Evolutionary conservation across 257 asterid genomes (phyloP).

Genomic region (Phtheirospermum japonicum): DNA sequence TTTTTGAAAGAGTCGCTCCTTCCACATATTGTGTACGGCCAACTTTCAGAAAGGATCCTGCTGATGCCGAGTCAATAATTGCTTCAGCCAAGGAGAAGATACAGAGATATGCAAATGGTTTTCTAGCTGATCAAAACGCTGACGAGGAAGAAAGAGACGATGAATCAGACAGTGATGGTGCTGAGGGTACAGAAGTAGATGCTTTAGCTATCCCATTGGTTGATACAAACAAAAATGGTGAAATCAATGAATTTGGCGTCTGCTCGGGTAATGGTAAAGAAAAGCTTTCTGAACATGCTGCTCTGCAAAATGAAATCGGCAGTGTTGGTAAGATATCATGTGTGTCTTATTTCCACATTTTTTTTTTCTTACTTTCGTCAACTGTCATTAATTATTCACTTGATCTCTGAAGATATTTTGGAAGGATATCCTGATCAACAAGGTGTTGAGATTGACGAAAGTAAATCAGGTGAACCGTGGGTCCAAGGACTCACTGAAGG

Average conservation of each 20-base stretch:
- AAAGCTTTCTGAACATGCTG: constrained; percentile 41
- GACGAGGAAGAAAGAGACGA: constrained; percentile 94
- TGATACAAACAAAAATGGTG: constrained; percentile 45
- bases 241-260: constrained; percentile 39
- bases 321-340: constrained; percentile 44
- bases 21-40: constrained; percentile 93
- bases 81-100: constrained; percentile 87
- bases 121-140: constrained; percentile 74
- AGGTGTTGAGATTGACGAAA: constrained; percentile 88
- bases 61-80: constrained; percentile 79
- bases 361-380: constrained; percentile 3
- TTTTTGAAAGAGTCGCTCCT: constrained; percentile 96
- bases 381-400: constrained; percentile 23
- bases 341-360: background rate
- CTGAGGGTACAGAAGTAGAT: constrained; percentile 82
- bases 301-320: constrained; percentile 40
- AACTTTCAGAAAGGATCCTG: constrained; percentile 93
- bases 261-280: constrained; percentile 47
- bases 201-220: constrained; percentile 53
- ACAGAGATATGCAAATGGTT: constrained; percentile 77
- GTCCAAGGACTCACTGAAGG: constrained; percentile 95
- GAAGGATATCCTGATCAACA: constrained; percentile 46
- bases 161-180: constrained; percentile 88
- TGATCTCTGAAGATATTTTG: constrained; percentile 40
- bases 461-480: constrained; percentile 89